A percentile compares a stretch with the other conserved stretches of the same genome.
phyloP scores from a whole-genome alignment of 176 grass and related monocot genomes.

The Aegilops sharonensis region DNA sequence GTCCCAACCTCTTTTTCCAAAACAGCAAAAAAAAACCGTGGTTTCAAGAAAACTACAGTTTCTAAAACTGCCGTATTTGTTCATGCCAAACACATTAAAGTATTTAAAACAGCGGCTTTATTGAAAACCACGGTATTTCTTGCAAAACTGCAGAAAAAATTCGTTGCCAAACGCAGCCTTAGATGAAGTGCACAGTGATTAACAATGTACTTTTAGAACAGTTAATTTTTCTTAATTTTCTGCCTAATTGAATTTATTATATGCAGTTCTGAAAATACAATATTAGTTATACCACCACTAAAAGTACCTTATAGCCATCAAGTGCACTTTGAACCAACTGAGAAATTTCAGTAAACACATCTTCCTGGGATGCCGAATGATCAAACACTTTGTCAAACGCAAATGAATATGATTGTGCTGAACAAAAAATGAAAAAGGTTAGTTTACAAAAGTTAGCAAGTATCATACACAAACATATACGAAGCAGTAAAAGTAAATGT shows the following conservation, averaged over 20 bases:
- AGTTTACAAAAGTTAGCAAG: not conserved
- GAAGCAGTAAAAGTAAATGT: not conserved
- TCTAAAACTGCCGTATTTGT: too few relatives aligned
- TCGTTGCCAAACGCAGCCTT: too few relatives aligned
- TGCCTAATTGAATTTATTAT: not conserved
- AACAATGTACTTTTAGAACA: not conserved
- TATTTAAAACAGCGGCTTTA: too few relatives aligned
- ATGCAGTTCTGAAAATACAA: not conserved
- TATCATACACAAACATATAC: not conserved
- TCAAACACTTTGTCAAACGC: constrained; percentile 93
- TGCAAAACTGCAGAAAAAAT: too few relatives aligned
- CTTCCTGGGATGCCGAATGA: constrained; percentile 75
- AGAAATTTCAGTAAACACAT: constrained; percentile 91
- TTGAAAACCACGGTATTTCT: too few relatives aligned
- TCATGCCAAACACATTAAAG: too few relatives aligned
- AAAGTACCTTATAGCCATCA: constrained; percentile 91
- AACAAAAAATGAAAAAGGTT: constrained; percentile 4
- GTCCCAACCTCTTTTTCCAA: too few relatives aligned
- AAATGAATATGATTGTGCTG: constrained; percentile 82
- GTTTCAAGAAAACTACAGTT: too few relatives aligned
- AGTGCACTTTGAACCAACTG: constrained; percentile 89
- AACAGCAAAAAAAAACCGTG: too few relatives aligned
- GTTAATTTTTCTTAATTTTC: not conserved
- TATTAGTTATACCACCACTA: not conserved
- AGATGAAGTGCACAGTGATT: not conserved